phyloP scores from a whole-genome alignment of 2,329 filamentous ascomycete species.

The Ceratocystis alfenasii region DNA sequence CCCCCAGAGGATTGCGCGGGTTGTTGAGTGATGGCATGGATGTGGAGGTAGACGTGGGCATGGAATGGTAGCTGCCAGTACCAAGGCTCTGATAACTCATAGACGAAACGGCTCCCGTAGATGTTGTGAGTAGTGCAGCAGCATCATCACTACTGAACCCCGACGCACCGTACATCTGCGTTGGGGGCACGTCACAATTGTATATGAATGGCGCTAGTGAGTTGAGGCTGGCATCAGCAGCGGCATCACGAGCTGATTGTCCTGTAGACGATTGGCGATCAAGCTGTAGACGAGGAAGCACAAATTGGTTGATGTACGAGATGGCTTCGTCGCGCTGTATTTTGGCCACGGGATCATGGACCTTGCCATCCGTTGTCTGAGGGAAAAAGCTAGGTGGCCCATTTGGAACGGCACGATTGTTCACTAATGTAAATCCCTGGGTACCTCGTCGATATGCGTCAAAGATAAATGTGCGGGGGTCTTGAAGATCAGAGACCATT shows the following conservation, averaged over 20 bases:
- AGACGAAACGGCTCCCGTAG: slow-evolving; percentile 27
- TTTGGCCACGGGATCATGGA: slow-evolving; percentile 49
- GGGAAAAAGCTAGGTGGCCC: slow-evolving; percentile 52
- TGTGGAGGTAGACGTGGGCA: not conserved
- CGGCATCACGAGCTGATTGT: not conserved
- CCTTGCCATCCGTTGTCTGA: slow-evolving; percentile 34
- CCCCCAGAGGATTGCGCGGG: slow-evolving; percentile 11
- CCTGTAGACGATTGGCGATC: not conserved
- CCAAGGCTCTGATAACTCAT: slow-evolving; percentile 23
- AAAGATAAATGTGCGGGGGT: slow-evolving; percentile 45
- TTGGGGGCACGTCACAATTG: not conserved
- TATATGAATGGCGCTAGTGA: slow-evolving; percentile 38
- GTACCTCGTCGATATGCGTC: slow-evolving; percentile 33
- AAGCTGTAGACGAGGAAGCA: slow-evolving; percentile 38
- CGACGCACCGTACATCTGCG: slow-evolving; percentile 1
- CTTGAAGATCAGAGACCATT: slow-evolving; percentile 39
- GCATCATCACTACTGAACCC: slow-evolving; percentile 11
- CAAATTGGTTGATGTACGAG: slow-evolving; percentile 57
- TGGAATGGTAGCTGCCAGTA: not conserved
- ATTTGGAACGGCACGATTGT: slow-evolving; percentile 53
- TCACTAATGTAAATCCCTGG: slow-evolving; percentile 46
- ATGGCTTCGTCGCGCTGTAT: slow-evolving; percentile 55
- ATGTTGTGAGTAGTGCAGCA: slow-evolving; percentile 20
- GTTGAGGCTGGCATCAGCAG: slow-evolving; percentile 39
- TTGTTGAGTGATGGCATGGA: slow-evolving; percentile 10